These are phyloP conservation scores for Suhomyces panamericanus DNA, from an alignment of 1,139 yeast species.

Conservation along the genomic window DNA sequence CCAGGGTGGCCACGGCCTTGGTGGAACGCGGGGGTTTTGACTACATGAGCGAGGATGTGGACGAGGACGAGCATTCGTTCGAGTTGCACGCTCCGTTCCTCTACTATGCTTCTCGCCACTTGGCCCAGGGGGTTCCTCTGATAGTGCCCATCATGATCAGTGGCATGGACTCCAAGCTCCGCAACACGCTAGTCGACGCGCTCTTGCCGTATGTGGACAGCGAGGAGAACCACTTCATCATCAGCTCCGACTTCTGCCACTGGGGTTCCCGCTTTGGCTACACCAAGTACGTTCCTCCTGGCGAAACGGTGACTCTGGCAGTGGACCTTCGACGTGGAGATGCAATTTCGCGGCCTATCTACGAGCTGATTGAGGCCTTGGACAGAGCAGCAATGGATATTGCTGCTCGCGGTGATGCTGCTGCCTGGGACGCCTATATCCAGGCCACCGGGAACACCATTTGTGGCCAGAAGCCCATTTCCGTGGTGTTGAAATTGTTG, in stretches of 20 bases:
- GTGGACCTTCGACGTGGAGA: background rate
- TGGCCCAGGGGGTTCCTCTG: conserved; percentile 44
- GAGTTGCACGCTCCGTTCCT: conserved; percentile 93
- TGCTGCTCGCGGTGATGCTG: conserved; percentile 54
- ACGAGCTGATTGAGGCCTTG: conserved; percentile 68
- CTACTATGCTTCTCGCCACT: conserved; percentile 43
- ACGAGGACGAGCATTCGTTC: conserved; percentile 87
- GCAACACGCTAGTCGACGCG: conserved; percentile 45
- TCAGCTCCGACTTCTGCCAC: conserved; percentile 93
- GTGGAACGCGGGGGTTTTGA: conserved; percentile 39
- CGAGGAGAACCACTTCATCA: conserved; percentile 64
- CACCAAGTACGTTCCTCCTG: conserved; percentile 45
- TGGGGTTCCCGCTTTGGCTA: conserved; percentile 88
- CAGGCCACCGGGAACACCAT: conserved; percentile 78
- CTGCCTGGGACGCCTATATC: conserved; percentile 68
- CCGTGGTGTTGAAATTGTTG: conserved; percentile 56
- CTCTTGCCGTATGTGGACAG: conserved; percentile 58
- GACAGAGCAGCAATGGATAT: conserved; percentile 71
- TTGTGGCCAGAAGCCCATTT: conserved; percentile 88
- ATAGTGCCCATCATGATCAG: conserved; percentile 85
- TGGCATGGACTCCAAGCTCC: conserved; percentile 50
- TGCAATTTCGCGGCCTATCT: conserved; percentile 41
- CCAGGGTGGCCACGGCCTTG: conserved; percentile 39
- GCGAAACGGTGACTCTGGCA: background rate
- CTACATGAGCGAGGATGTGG: conserved; percentile 59